Evolutionary conservation across 164 flowering plant genomes (phyloP), one percentile per base, ranked within the genome.

Genomic region (Vitis cinerea): DNA sequence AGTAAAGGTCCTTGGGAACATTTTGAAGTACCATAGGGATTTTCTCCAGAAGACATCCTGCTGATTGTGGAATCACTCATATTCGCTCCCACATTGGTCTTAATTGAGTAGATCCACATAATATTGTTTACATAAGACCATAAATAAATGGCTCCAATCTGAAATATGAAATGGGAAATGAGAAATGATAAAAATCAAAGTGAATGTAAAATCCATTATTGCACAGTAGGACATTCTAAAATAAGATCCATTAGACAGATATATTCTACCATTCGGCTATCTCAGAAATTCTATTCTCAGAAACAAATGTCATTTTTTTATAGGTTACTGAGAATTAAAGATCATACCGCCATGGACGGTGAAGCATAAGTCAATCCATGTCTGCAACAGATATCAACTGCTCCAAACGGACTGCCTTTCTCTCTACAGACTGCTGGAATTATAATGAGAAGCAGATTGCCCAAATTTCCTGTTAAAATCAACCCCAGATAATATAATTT

Each of bases 391-490:
- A 59, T 73, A 72, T 73, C 78, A 65, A 86, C 74, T 59, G 66
- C 83, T 64, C 97, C 97, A 81, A 91, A 94, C 12, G 97, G 96
- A 73, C 92, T 85, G 50, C 83, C 86, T 73, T 72, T 79, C 76
- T 94, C 96, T 65, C 78, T 84, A 69, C 98, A 91, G 1, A 94
- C 81, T 19, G 98, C 97, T 57, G 94, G 97, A 60, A 94, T 73
- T 19, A 91, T 83, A 53, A 94, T 86, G n/a, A 94, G 77, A 68
- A 75, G 86, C 83, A 94, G 23, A 71, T 81, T 86, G 31, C 98
- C 98, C 81, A 90, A 66, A 74, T 94, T 94, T 65, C 96, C 97
- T 94, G 83, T 71, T 63, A 61, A 68, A 8, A 61, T 51, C 63
- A 65, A 76, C 12, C 11, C 51, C 44, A 37, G 44, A 37, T 37